These are phyloP conservation scores for Plenodomus biglobosus DNA, from an alignment of 2,329 filamentous ascomycete species.

Conservation along the genomic window DNA sequence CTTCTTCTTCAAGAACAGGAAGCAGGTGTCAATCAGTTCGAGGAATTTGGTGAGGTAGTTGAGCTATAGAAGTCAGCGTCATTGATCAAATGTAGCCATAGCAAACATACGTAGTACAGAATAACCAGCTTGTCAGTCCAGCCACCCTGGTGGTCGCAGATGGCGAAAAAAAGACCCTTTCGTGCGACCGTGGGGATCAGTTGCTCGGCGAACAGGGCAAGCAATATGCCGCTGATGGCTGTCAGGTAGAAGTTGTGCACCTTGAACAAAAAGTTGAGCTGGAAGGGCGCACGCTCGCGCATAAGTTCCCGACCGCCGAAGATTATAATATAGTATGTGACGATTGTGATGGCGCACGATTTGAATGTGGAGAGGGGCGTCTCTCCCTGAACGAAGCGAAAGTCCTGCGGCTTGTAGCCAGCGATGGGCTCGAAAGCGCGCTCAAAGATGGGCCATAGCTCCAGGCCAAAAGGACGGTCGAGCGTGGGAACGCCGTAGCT, in stretches of 20 bases:
- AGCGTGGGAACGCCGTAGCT: constrained; percentile 68
- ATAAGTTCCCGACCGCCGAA: constrained; percentile 91
- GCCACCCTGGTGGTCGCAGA: constrained; percentile 78
- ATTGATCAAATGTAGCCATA: neutral
- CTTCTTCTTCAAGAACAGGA: constrained; percentile 99
- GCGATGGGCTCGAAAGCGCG: constrained; percentile 74
- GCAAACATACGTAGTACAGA: constrained; percentile 82
- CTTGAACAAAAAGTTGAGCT: constrained; percentile 87
- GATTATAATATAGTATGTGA: constrained; percentile 89
- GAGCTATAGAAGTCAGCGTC: constrained; percentile 62
- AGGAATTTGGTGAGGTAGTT: constrained; percentile 99
- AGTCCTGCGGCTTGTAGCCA: constrained; percentile 84
- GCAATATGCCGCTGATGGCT: constrained; percentile 74
- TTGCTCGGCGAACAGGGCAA: constrained; percentile 89
- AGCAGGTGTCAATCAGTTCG: constrained; percentile 91
- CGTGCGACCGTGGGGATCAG: constrained; percentile 79
- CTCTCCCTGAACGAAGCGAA: constrained; percentile 76
- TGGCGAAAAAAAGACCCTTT: constrained; percentile 82
- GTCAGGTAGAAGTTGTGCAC: constrained; percentile 97
- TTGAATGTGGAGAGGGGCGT: constrained; percentile 90
- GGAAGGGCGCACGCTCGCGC: constrained; percentile 81
- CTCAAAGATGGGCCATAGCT: constrained; percentile 93
- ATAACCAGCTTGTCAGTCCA: constrained; percentile 94
- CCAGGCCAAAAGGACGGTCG: constrained; percentile 87
- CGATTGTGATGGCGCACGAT: constrained; percentile 76